Conservation (phyloP, 208 protist species). For the Leishmania arabica region DNA sequence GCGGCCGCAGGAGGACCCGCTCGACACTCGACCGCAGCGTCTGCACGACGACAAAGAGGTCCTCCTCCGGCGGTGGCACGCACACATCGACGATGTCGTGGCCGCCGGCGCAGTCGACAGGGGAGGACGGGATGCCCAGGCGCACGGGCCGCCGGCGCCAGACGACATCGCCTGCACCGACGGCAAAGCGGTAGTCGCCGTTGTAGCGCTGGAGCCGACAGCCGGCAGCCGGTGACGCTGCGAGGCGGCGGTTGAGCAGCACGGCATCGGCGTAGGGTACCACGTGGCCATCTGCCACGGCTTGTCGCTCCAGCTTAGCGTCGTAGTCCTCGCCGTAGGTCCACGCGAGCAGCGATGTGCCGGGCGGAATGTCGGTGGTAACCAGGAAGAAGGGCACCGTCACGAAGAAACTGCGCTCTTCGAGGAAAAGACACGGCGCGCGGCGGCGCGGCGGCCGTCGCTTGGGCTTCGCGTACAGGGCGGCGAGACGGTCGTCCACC, state of each 20-base stretch:
- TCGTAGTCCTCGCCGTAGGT: constrained; percentile 92
- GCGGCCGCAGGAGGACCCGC: constrained; percentile 51
- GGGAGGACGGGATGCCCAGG: not conserved
- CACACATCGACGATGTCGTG: not conserved
- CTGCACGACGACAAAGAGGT: constrained; percentile 76
- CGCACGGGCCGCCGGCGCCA: constrained; percentile 62
- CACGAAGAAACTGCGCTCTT: constrained; percentile 69
- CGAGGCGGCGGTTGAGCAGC: constrained; percentile 57
- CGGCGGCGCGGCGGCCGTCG: constrained; percentile 17
- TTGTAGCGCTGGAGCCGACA: constrained; percentile 64
- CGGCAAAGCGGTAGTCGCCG: constrained; percentile 79
- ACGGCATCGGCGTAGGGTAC: constrained; percentile 67
- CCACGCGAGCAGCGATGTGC: constrained; percentile 74
- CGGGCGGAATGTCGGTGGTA: constrained; percentile 71
- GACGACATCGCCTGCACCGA: constrained; percentile 73
- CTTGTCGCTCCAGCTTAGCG: constrained; percentile 76
- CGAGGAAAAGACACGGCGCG: constrained; percentile 41
- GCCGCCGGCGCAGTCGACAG: not conserved
- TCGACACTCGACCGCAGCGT: constrained; percentile 33
- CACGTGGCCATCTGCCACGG: constrained; percentile 59
- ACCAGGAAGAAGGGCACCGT: constrained; percentile 84
- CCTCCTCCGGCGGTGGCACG: constrained; percentile 37
- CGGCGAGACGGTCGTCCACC: not conserved
- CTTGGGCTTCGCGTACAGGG: constrained; percentile 13
- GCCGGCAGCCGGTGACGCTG: not conserved